phyloP scores from a whole-genome alignment of 208 protist species.

The Angomonas ambiguus region DNA sequence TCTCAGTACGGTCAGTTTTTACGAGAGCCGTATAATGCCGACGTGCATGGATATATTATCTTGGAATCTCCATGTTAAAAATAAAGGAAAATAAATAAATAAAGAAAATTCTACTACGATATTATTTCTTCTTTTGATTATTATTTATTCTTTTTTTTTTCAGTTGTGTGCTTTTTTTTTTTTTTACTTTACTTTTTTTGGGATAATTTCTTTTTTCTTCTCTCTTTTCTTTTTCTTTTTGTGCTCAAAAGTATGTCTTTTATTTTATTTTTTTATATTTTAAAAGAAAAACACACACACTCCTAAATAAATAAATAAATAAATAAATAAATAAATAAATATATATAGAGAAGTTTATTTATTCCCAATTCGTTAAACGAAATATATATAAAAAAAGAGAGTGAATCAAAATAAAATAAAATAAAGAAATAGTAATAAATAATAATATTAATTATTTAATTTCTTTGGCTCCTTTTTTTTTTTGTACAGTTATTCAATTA shows the following conservation, averaged over 20 bases:
- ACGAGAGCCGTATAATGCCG: background rate
- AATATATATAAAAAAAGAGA: too few species aligned
- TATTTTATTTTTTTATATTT: background rate
- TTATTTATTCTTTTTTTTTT: slow-evolving; percentile 14
- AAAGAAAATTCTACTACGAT: background rate
- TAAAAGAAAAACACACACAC: slow-evolving; percentile 8
- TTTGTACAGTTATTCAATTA: too few species aligned
- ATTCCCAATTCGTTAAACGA: too few species aligned
- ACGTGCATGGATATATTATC: background rate
- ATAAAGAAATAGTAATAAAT: too few species aligned
- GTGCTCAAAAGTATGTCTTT: background rate
- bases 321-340: slow-evolving; percentile 13
- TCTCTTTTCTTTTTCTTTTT: background rate
- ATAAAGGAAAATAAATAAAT: background rate
- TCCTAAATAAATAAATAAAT: slow-evolving; percentile 11
- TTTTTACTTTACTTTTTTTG: slow-evolving; percentile 15
- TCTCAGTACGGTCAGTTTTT: background rate
- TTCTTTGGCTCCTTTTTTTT: too few species aligned
- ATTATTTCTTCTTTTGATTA: slow-evolving; percentile 13
- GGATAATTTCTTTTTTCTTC: slow-evolving; percentile 4
- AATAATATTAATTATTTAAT: too few species aligned
- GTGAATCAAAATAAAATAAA: too few species aligned
- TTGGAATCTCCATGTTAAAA: slow-evolving; percentile 5
- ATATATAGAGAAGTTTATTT: slow-evolving; percentile 2
- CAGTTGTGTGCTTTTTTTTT: slow-evolving; percentile 4